Evolutionary conservation across 1,284 basidiomycete genomes (phyloP).

Genomic region (Rhodofomes roseus): DNA sequence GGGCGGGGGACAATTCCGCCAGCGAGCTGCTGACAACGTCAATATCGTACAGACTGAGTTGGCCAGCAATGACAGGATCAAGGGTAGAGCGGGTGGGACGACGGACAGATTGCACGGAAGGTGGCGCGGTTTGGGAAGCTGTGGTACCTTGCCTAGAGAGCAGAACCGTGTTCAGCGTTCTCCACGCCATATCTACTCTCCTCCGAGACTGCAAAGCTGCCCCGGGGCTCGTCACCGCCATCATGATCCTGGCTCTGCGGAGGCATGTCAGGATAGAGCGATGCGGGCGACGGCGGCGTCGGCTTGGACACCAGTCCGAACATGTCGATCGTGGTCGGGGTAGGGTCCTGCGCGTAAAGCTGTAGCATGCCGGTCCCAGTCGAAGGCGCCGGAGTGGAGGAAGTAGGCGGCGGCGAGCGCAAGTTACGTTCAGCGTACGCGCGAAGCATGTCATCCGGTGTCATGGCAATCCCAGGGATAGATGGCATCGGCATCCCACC

Average conservation of each 20-base stretch:
- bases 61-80: background rate
- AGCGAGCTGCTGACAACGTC: background rate
- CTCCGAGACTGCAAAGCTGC: slow-evolving; percentile 31
- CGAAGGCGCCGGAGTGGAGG: slow-evolving; percentile 17
- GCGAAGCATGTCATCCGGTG: slow-evolving; percentile 72
- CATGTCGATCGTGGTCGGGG: slow-evolving; percentile 8
- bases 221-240: slow-evolving; percentile 18
- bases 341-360: slow-evolving; percentile 31
- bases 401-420: slow-evolving; percentile 20
- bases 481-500: slow-evolving; percentile 43
- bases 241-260: slow-evolving; percentile 7
- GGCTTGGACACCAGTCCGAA: slow-evolving; percentile 3
- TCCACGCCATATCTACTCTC: slow-evolving; percentile 30
- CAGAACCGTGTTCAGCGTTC: slow-evolving; percentile 28
- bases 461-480: slow-evolving; percentile 46
- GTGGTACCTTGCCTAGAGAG: slow-evolving; percentile 26
- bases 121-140: background rate
- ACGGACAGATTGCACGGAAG: background rate
- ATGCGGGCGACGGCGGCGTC: slow-evolving; percentile 10
- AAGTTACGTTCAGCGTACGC: slow-evolving; percentile 59
- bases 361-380: slow-evolving; percentile 32
- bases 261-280: slow-evolving; percentile 13
- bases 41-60: background rate
- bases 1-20: background rate
- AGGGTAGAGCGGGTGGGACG: background rate